phyloP scores from a whole-genome alignment of 129 eudicot species.

The Saposhnikovia divaricata region DNA sequence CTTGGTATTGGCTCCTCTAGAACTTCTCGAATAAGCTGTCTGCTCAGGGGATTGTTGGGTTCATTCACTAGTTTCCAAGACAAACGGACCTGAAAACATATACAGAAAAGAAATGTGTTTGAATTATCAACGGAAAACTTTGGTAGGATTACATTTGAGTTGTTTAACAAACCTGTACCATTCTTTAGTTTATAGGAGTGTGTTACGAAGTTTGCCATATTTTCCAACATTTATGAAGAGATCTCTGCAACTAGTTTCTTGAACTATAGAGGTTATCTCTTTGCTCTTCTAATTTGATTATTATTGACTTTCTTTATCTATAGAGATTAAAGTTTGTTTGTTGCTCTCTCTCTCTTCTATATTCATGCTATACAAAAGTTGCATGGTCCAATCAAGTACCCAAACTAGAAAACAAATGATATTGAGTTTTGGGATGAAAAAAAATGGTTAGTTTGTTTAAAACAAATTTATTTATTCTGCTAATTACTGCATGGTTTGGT shows the following conservation, averaged over 20 bases:
- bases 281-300: too few species aligned
- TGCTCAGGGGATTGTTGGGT: slow-evolving; percentile 36
- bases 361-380: slow-evolving; percentile 2
- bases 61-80: slow-evolving; percentile 44
- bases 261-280: too few species aligned
- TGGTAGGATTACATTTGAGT: neutral
- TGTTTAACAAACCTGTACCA: neutral
- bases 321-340: too few species aligned
- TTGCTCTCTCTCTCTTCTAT: too few species aligned
- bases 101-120: neutral
- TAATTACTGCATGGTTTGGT: too few species aligned
- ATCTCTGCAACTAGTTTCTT: too few species aligned
- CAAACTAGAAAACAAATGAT: neutral
- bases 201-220: neutral
- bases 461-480: too few species aligned
- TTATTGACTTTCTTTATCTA: too few species aligned
- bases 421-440: neutral
- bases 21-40: slow-evolving; percentile 77
- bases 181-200: neutral
- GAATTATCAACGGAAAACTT: neutral
- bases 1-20: slow-evolving; percentile 53
- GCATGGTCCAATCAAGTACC: neutral
- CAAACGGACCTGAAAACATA: slow-evolving; percentile 59
- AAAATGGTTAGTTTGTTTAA: neutral
- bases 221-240: neutral